Percentiles rank a stretch among this genome's conserved stretches.
Conservation (phyloP, 192 early-diverging fungal genomes). For the Cetraspora pellucida region DNA sequence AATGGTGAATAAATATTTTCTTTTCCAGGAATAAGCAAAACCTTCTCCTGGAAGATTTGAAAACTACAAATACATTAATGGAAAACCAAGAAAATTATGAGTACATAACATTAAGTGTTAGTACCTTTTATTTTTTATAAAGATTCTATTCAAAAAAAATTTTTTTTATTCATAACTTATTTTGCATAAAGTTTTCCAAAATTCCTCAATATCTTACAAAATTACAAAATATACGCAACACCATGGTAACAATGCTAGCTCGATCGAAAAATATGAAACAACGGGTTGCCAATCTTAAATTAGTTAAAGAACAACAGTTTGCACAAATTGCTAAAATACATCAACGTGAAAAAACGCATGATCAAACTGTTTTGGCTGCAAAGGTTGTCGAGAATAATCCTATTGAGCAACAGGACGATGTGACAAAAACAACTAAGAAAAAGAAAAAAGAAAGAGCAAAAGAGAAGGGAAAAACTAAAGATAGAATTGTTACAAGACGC, state of each 20-base stretch:
- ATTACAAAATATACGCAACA: constrained; percentile 27
- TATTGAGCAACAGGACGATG: not conserved
- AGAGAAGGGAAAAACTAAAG: constrained; percentile 19
- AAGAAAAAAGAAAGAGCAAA: constrained; percentile 33
- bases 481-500: not conserved
- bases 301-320: constrained; percentile 28
- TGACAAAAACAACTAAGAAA: not conserved
- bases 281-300: constrained; percentile 24
- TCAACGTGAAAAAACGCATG: constrained; percentile 26
- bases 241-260: constrained; percentile 15
- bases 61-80: not conserved
- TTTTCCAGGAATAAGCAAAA: constrained; percentile 13
- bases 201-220: constrained; percentile 20
- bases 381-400: constrained; percentile 5
- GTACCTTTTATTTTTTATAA: not conserved
- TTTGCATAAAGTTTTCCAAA: constrained; percentile 25
- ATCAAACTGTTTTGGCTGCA: constrained; percentile 35
- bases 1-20: not conserved
- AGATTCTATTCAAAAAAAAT: not conserved
- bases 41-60: constrained; percentile 25
- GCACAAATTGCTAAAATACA: constrained; percentile 25
- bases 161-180: not conserved
- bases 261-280: constrained; percentile 27
- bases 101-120: constrained; percentile 24
- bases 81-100: constrained; percentile 34